These are phyloP conservation scores for Rhodofomes roseus DNA, from an alignment of 1,284 basidiomycete genomes.

Conservation along the genomic window DNA sequence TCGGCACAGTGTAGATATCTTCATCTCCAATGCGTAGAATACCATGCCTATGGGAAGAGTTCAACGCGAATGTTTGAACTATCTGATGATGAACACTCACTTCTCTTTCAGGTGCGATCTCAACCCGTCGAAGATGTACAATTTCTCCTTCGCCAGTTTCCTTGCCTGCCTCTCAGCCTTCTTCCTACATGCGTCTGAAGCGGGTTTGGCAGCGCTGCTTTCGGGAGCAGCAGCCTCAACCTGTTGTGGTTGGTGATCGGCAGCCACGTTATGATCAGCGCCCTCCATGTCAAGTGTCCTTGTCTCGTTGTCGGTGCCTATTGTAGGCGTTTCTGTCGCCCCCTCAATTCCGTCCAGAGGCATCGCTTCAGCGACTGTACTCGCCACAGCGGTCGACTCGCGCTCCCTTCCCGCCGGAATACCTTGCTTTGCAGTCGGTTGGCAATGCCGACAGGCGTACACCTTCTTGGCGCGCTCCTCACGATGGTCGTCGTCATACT, in stretches of 20 bases:
- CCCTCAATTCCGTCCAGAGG: neutral
- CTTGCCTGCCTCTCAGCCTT: neutral
- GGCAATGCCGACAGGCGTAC: slow-evolving; percentile 57
- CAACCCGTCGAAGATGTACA: slow-evolving; percentile 50
- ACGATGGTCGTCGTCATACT: slow-evolving; percentile 14
- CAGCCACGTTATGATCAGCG: neutral
- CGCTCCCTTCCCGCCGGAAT: neutral
- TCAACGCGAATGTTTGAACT: neutral
- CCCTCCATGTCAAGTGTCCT: neutral
- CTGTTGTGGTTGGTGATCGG: neutral
- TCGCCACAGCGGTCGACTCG: neutral
- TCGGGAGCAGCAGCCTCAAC: neutral
- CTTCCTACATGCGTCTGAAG: neutral
- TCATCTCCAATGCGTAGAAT: slow-evolving; percentile 30
- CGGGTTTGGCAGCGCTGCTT: neutral
- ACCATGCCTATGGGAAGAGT: slow-evolving; percentile 24
- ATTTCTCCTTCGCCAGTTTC: slow-evolving; percentile 10
- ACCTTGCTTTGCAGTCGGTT: neutral
- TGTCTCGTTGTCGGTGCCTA: neutral
- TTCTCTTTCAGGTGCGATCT: slow-evolving; percentile 56
- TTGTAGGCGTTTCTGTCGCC: neutral
- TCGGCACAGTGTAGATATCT: slow-evolving; percentile 24
- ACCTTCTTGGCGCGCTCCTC: slow-evolving; percentile 30
- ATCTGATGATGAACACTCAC: slow-evolving; percentile 34
- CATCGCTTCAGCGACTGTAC: neutral